These are phyloP conservation scores for Nakaseomyces kungkrabaensis DNA, from an alignment of 1,139 yeast species.

Conservation along the genomic window DNA sequence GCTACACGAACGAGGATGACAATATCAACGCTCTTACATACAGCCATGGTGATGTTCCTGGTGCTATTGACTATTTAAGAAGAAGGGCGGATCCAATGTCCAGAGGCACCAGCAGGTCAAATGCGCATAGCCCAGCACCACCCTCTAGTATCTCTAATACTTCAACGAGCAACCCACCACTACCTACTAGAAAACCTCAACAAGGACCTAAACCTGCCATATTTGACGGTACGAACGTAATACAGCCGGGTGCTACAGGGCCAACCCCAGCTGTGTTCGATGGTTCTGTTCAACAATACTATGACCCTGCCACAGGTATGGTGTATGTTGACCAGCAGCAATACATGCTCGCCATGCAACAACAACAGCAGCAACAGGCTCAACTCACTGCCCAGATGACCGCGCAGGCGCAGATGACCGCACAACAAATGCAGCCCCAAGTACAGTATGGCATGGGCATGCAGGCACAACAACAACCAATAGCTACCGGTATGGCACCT, in stretches of 20 bases:
- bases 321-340: constrained; percentile 25
- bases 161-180: constrained; percentile 11
- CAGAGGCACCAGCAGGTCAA: constrained; percentile 5
- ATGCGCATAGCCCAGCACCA: constrained; percentile 5
- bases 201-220: constrained; percentile 23
- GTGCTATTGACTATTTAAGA: constrained; percentile 25
- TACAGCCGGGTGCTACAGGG: neutral
- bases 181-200: constrained; percentile 17
- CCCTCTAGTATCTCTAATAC: constrained; percentile 10
- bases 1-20: constrained; percentile 24
- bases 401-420: constrained; percentile 10
- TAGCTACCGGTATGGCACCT: neutral
- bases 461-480: neutral
- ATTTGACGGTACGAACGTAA: constrained; percentile 23
- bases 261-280: constrained; percentile 19
- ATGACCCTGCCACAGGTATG: constrained; percentile 27
- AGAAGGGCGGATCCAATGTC: constrained; percentile 6
- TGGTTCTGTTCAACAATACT: constrained; percentile 26
- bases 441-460: neutral
- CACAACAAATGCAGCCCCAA: neutral
- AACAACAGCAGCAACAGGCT: constrained; percentile 15
- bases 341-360: constrained; percentile 13
- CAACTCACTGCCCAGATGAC: constrained; percentile 6
- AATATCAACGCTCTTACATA: constrained; percentile 29
- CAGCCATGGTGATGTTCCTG: constrained; percentile 26